A percentile compares a stretch with the other conserved stretches of the same genome.
Evolutionary conservation across 2,329 filamentous ascomycete species (phyloP).

Genomic region (Exophiala sp.): DNA sequence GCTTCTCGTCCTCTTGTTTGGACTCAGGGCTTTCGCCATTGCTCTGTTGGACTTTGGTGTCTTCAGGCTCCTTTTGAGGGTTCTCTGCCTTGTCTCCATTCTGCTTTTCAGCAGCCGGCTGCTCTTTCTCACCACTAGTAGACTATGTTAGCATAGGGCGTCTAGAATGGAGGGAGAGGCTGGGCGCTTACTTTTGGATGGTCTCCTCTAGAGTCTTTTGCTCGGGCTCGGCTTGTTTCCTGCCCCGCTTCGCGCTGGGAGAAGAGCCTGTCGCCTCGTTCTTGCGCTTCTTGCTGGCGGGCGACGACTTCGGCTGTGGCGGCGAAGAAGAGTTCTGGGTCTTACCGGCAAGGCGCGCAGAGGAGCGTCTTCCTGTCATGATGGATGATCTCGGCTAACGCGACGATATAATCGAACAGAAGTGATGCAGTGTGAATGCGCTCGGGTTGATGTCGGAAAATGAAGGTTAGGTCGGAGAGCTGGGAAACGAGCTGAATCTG

Average conservation of each 20-base stretch:
- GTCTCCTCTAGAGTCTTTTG: slow-evolving; percentile 32
- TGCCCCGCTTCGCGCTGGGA: slow-evolving; percentile 37
- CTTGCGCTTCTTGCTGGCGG: slow-evolving; percentile 39
- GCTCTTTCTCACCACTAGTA: slow-evolving; percentile 9
- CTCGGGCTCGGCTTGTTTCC: slow-evolving; percentile 30
- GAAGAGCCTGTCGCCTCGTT: slow-evolving; percentile 24
- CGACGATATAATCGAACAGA: neutral
- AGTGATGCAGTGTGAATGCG: neutral
- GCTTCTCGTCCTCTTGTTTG: slow-evolving; percentile 29
- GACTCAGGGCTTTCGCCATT: slow-evolving; percentile 16
- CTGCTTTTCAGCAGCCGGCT: slow-evolving; percentile 11
- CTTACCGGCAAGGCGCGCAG: slow-evolving; percentile 40
- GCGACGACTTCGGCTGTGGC: slow-evolving; percentile 21
- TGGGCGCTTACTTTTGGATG: slow-evolving; percentile 23
- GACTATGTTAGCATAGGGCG: slow-evolving; percentile 9
- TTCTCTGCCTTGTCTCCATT: slow-evolving; percentile 7
- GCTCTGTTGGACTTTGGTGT: slow-evolving; percentile 20
- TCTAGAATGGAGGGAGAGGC: neutral
- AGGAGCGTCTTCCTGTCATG: slow-evolving; percentile 29
- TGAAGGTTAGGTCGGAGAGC: neutral
- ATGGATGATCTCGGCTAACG: neutral
- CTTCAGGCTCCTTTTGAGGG: no score
- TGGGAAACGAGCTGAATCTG: no score
- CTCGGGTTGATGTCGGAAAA: neutral
- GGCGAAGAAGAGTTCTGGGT: slow-evolving; percentile 30